Evolutionary conservation across 169 alveolate species (phyloP), one percentile per base, ranked within the genome.

Genomic region (Plasmodium vivax): DNA sequence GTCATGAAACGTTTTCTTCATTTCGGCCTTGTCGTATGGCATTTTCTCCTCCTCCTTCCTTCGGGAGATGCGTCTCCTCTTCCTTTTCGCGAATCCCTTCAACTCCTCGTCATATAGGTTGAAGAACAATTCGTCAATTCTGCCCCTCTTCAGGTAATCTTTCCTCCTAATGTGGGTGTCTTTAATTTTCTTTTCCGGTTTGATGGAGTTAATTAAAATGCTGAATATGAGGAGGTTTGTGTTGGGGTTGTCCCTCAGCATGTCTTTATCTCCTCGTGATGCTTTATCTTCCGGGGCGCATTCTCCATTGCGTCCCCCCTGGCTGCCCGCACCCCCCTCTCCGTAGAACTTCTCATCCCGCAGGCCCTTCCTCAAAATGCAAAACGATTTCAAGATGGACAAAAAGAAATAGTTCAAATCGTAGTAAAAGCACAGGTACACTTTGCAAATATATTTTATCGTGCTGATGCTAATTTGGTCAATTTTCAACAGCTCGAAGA

Each of bases 171-270:
- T 30, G 9, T 90, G 87, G 23, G 82, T 36, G 5, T 34, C 38
- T 41, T 45, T 45, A 30, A 51, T 75, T 73, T 92, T 92, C 58
- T 92, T 83, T n/a, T 72, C 77, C 27, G 95, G 95, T 51, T 92
- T 92, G n/a, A 92, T 74, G 0, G 95, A 92, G 32, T 92, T 92
- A 27, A 92, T 82, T 82, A 92, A 75, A 51, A 92, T 83, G 32
- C 84, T 82, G 51, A 43, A 92, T 34, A 92, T 82, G 5, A 92
- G 71, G 19, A 82, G 72, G 43, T 72, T 92, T 72, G 88, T 82
- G 30, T 72, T 62, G 0, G 45, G 36, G 19, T 43, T 62, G 62
- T 73, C 82, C 10, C 73, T 36, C 45, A 41, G 16, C 45, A 36
- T 77, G 5, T 85, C 68, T 16, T 47, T 72, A 51, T 56, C 56